Evolutionary conservation across 2,329 filamentous ascomycete genomes (phyloP).

Genomic region (Karstenula rhodostoma): DNA sequence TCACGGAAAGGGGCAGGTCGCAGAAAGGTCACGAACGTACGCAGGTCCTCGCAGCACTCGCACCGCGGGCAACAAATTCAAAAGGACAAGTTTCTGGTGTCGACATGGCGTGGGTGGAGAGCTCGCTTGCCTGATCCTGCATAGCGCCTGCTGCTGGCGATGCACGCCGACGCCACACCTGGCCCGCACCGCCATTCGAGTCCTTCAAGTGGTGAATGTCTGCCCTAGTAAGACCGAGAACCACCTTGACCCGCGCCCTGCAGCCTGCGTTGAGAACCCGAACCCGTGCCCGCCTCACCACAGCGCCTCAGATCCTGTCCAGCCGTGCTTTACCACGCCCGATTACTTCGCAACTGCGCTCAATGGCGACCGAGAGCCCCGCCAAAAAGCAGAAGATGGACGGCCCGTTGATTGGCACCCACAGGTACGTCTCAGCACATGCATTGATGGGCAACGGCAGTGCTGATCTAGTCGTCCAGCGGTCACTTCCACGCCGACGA

Average conservation of each 20-base stretch:
- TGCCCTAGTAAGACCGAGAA: constrained; percentile 18
- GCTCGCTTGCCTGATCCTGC: constrained; percentile 21
- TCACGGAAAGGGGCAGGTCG: constrained; percentile 5
- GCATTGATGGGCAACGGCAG: not conserved
- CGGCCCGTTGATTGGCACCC: constrained; percentile 79
- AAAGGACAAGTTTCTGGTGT: constrained; percentile 35
- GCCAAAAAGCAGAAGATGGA: constrained; percentile 86
- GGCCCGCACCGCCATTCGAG: not conserved
- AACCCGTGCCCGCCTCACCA: not conserved
- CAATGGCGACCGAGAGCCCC: constrained; percentile 48
- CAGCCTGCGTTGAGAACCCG: not conserved
- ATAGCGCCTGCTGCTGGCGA: constrained; percentile 25
- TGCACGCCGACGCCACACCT: constrained; percentile 10
- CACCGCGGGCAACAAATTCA: constrained; percentile 16
- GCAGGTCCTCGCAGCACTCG: constrained; percentile 20
- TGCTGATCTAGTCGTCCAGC: constrained; percentile 86
- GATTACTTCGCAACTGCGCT: constrained; percentile 14
- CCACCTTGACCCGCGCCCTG: constrained; percentile 7
- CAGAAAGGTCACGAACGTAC: not conserved
- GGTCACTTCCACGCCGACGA: constrained; percentile 99
- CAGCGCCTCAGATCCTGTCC: not conserved
- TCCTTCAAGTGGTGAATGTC: constrained; percentile 26
- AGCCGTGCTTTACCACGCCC: not conserved
- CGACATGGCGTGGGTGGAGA: constrained; percentile 10
- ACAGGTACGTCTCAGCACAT: constrained; percentile 65